Conservation (phyloP, 345 rosid species). For the Sonneratia alba region DNA sequence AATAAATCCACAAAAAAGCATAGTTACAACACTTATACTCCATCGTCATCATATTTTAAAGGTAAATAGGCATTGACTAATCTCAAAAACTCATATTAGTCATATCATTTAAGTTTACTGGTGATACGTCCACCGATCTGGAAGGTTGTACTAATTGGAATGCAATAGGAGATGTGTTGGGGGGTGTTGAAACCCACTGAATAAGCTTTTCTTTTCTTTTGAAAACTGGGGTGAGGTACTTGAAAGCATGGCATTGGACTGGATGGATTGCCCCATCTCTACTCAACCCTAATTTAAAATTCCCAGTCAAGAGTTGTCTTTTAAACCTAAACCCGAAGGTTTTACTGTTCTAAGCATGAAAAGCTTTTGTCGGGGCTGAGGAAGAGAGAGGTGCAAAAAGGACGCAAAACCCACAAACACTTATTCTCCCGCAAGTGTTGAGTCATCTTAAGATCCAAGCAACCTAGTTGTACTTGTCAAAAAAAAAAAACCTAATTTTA, state of each 20-base stretch:
- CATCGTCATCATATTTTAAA: too few relatives aligned
- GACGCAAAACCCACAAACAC: conserved; percentile 15
- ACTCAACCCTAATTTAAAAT: conserved; percentile 43
- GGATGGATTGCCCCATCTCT: conserved; percentile 50
- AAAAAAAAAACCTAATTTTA: conserved; percentile 12
- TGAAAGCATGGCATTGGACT: conserved; percentile 21
- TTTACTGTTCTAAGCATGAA: conserved; percentile 8
- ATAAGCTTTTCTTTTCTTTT: background rate
- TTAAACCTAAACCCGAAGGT: conserved; percentile 7
- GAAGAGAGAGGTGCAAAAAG: conserved; percentile 20
- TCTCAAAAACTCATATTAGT: background rate
- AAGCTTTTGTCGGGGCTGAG: conserved; percentile 5
- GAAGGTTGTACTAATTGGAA: too few relatives aligned
- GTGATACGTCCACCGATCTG: too few relatives aligned
- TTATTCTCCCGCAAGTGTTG: conserved; percentile 34
- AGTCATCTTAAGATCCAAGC: conserved; percentile 58
- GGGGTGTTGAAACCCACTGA: background rate
- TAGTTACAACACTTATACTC: too few relatives aligned
- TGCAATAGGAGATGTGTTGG: background rate
- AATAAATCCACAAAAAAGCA: too few relatives aligned
- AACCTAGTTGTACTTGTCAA: conserved; percentile 12
- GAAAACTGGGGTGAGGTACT: background rate
- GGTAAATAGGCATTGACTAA: too few relatives aligned
- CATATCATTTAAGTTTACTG: background rate
- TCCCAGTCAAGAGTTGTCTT: conserved; percentile 6